phyloP scores from a whole-genome alignment of 805 yeast genomes.

The Dipodascopsis tothii region DNA sequence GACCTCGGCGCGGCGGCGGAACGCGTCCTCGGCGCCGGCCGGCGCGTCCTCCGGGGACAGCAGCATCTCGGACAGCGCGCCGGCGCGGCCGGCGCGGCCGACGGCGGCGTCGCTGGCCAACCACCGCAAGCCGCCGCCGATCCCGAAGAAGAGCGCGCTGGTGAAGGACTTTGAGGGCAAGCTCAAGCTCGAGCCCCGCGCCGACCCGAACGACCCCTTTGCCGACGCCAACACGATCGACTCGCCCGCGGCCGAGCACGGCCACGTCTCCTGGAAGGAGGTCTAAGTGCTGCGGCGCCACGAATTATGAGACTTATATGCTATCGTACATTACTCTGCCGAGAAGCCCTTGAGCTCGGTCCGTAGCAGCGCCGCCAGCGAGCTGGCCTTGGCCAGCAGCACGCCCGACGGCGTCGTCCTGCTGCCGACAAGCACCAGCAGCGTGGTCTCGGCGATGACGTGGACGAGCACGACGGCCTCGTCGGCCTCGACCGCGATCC shows the following conservation, averaged over 20 bases:
- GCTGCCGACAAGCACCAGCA: constrained; percentile 28
- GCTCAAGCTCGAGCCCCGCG: constrained; percentile 17
- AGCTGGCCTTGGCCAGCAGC: constrained; percentile 23
- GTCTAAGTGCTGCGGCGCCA: neutral
- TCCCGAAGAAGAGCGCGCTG: constrained; percentile 21
- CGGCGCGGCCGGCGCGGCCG: constrained; percentile 4
- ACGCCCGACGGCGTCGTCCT: constrained; percentile 26
- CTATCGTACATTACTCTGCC: neutral
- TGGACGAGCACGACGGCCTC: constrained; percentile 16
- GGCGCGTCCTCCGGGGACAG: neutral
- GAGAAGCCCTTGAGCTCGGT: constrained; percentile 25
- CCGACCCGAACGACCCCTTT: constrained; percentile 38
- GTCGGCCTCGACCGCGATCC: constrained; percentile 27
- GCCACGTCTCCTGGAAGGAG: neutral
- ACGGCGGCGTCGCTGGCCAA: constrained; percentile 20
- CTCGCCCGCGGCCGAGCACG: constrained; percentile 18
- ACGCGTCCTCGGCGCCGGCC: too few species aligned
- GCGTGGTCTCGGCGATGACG: constrained; percentile 7
- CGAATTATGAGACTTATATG: neutral
- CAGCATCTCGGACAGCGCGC: constrained; percentile 3
- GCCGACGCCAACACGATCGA: constrained; percentile 40
- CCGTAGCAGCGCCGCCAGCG: constrained; percentile 24
- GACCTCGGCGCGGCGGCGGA: too few species aligned
- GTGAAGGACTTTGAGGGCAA: constrained; percentile 15
- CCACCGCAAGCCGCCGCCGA: constrained; percentile 24